Evolutionary conservation across 345 rosid species (phyloP).

Genomic region (Populus ilicifolia): DNA sequence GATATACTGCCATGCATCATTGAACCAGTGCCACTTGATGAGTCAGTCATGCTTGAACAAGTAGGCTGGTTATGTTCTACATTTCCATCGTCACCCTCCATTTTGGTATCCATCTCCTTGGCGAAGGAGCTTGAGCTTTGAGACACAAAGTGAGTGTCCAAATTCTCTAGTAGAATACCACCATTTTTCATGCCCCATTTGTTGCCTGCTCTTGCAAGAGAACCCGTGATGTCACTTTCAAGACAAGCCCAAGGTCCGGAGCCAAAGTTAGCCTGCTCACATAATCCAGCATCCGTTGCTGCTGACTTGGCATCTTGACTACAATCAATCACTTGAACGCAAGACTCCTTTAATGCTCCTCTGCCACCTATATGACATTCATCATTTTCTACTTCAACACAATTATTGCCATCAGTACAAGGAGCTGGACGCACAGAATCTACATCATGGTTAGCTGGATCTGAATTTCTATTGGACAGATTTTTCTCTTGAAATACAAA

Average conservation of each 20-base stretch:
- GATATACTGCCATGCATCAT: conserved; percentile 46
- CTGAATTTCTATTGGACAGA: conserved; percentile 20
- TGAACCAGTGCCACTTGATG: conserved; percentile 65
- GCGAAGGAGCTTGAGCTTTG: conserved; percentile 37
- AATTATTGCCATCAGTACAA: conserved; percentile 24
- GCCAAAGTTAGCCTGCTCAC: conserved; percentile 22
- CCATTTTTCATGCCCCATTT: conserved; percentile 21
- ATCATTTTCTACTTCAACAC: conserved; percentile 56
- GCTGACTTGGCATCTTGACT: conserved; percentile 30
- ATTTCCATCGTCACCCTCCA: conserved; percentile 39
- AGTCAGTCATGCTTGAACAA: conserved; percentile 57
- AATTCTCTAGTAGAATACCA: conserved; percentile 29
- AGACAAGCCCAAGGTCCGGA: conserved; percentile 32
- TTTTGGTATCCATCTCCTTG: conserved; percentile 34
- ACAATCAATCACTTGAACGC: conserved; percentile 15
- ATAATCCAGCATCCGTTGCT: conserved; percentile 24
- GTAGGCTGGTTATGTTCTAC: conserved; percentile 44
- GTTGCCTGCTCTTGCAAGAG: conserved; percentile 15
- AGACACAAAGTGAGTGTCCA: conserved; percentile 26
- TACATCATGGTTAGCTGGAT: conserved; percentile 14
- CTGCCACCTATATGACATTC: conserved; percentile 22
- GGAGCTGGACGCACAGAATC: conserved; percentile 15
- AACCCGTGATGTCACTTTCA: conserved; percentile 25
- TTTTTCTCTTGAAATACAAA: conserved; percentile 25
- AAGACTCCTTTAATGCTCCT: conserved; percentile 13